Evolutionary conservation across 306 rosid species (phyloP).

Genomic region (Prunus persica): DNA sequence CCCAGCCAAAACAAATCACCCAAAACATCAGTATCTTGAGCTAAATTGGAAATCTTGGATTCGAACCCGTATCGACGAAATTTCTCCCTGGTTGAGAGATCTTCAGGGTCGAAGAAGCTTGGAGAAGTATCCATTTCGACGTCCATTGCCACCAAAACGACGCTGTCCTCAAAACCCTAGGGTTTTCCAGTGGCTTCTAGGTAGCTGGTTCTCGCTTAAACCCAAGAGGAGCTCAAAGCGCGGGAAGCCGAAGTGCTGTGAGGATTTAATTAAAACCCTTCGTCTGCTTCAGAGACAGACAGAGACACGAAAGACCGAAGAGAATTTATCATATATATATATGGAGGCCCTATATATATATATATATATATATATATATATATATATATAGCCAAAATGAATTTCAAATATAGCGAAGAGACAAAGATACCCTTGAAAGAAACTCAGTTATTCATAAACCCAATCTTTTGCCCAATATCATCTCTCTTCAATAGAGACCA

Average conservation of each 20-base stretch:
- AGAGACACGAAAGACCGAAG: neutral
- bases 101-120: constrained; percentile 60
- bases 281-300: neutral
- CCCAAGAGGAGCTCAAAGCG: constrained; percentile 40
- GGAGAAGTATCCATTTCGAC: constrained; percentile 67
- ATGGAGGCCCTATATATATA: too few relatives aligned
- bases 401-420: too few relatives aligned
- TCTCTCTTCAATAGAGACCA: constrained; percentile 7
- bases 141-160: constrained; percentile 36
- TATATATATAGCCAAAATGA: too few relatives aligned
- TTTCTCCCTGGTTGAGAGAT: constrained; percentile 60
- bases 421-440: too few relatives aligned
- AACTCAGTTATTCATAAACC: neutral
- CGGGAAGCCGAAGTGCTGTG: constrained; percentile 25
- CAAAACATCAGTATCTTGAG: neutral
- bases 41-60: neutral
- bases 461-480: constrained; percentile 2
- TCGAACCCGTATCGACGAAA: constrained; percentile 81
- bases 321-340: too few relatives aligned
- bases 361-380: too few relatives aligned
- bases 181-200: neutral
- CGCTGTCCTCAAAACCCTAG: neutral
- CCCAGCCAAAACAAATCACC: neutral
- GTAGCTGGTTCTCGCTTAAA: constrained; percentile 14
- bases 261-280: neutral